phyloP scores from a whole-genome alignment of 257 asterid species.

The Ligustrum vulgare region DNA sequence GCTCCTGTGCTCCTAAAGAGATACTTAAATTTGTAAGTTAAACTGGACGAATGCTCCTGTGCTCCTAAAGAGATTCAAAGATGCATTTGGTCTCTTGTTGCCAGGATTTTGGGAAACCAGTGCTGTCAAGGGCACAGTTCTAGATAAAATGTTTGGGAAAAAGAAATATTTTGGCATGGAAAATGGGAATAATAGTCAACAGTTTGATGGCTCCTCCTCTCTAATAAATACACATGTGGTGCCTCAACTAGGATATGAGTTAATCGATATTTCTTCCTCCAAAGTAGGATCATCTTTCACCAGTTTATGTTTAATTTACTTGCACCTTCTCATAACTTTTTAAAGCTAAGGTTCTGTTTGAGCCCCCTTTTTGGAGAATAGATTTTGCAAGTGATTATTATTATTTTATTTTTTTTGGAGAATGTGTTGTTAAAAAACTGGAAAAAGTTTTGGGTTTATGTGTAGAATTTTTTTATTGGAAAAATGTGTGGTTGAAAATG shows the following conservation, averaged over 20 bases:
- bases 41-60: neutral
- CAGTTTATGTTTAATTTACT: neutral
- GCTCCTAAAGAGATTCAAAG: neutral
- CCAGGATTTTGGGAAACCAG: neutral
- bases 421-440: too few species aligned
- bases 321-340: neutral
- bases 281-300: too few species aligned
- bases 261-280: too few species aligned
- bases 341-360: neutral
- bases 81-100: neutral
- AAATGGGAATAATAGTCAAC: neutral
- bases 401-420: too few species aligned
- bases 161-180: neutral
- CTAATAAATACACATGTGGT: neutral
- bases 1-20: neutral
- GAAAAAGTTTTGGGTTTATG: too few species aligned
- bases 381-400: too few species aligned
- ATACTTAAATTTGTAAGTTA: neutral
- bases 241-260: too few species aligned
- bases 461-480: too few species aligned
- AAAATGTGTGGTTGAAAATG: too few species aligned
- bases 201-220: neutral
- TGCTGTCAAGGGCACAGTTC: neutral
- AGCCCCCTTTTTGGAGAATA: too few species aligned
- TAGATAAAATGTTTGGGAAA: neutral